phyloP scores from a whole-genome alignment of 306 rosid genomes.

The Acacia confusa region DNA sequence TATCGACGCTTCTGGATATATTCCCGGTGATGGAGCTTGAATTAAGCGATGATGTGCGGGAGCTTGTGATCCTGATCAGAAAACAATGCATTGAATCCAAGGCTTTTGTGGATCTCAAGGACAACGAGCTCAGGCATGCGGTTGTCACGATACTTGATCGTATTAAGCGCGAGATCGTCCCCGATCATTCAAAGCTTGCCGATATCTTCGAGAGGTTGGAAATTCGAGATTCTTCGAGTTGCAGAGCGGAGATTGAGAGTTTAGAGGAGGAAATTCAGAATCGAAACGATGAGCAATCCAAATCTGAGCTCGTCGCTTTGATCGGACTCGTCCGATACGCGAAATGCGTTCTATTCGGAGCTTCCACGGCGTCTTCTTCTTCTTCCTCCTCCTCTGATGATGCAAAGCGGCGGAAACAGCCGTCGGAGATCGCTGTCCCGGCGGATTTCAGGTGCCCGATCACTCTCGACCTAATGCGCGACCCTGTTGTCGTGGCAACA shows the following conservation, averaged over 20 bases:
- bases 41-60: conserved; percentile 66
- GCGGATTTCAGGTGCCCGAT: conserved; percentile 85
- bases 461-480: conserved; percentile 72
- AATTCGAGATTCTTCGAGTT: conserved; percentile 57
- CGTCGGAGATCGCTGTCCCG: conserved; percentile 52
- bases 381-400: neutral
- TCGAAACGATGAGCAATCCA: conserved; percentile 62
- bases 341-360: conserved; percentile 78
- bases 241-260: conserved; percentile 72
- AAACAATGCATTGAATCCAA: conserved; percentile 54
- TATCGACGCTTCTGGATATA: conserved; percentile 74
- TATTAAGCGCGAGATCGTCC: conserved; percentile 70
- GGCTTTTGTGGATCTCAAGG: conserved; percentile 37
- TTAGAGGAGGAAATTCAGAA: conserved; percentile 73
- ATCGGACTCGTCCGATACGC: conserved; percentile 84
- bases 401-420: conserved; percentile 19
- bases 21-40: conserved; percentile 57
- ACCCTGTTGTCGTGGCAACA: conserved; percentile 89
- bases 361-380: conserved; percentile 52
- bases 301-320: conserved; percentile 58
- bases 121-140: conserved; percentile 42
- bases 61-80: conserved; percentile 56
- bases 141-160: conserved; percentile 57
- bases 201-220: conserved; percentile 56
- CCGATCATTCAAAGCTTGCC: conserved; percentile 41